phyloP scores from a whole-genome alignment of 768 basidiomycete genomes.

The Leccinum subtestaceum region DNA sequence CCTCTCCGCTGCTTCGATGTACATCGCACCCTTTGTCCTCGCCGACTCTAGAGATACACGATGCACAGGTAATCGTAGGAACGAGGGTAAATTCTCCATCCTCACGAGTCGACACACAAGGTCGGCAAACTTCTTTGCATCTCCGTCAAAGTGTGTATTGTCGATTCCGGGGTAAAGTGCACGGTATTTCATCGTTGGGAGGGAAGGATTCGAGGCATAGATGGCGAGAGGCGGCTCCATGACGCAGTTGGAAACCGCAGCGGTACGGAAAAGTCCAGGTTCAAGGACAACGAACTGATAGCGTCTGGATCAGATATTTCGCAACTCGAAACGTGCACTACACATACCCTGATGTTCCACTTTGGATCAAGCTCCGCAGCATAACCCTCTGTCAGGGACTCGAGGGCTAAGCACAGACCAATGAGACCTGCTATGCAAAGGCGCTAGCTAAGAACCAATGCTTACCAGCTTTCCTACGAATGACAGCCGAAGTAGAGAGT shows the following conservation, averaged over 20 bases:
- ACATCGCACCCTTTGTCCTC: conserved; percentile 19
- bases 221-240: conserved; percentile 14
- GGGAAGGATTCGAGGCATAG: conserved; percentile 27
- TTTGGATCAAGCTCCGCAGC: conserved; percentile 33
- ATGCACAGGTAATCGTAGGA: conserved; percentile 24
- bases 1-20: conserved; percentile 22
- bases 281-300: conserved; percentile 22
- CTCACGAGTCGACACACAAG: conserved; percentile 15
- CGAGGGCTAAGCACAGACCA: conserved; percentile 27
- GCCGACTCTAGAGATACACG: conserved; percentile 20
- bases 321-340: neutral
- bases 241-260: conserved; percentile 8
- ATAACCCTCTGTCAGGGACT: conserved; percentile 31
- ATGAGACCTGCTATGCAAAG: neutral
- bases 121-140: conserved; percentile 24
- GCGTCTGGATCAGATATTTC: neutral
- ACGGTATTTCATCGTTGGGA: conserved; percentile 24
- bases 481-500: neutral
- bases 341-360: conserved; percentile 36
- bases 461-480: conserved; percentile 21
- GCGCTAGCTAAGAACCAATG: neutral
- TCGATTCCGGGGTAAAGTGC: conserved; percentile 17
- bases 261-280: conserved; percentile 26
- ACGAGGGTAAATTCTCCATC: conserved; percentile 16
- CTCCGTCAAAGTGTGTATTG: conserved; percentile 22